Evolutionary conservation across 176 grass and related monocot species (phyloP), one percentile per base, ranked within the genome.

Genomic region (Puccinellia tenuiflora): DNA sequence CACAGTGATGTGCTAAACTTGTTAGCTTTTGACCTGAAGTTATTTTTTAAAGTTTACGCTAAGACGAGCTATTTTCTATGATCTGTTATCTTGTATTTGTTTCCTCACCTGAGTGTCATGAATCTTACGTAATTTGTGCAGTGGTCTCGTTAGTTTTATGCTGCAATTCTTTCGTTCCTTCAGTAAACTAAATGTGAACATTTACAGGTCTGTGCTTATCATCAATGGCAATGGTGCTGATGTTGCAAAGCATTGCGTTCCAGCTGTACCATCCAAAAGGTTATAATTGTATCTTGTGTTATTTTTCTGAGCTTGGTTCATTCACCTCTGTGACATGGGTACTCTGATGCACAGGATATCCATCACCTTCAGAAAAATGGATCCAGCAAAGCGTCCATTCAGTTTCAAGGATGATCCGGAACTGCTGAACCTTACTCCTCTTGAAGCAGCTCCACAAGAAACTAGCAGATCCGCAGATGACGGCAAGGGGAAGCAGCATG

Each of bases 181-280:
- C 4, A 17, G 45, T 77, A 28, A 72, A 60, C 77, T 88, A 74
- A 72, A 82, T 73, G 34, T 77, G 67, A 75, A 66, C 15, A 42
- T 84, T 55, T 75, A 52, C 66, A 97, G 94, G 70, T 97, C 94
- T 48, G 94, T 97, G 69, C 88, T 97, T 25, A 83, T 97, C 25
- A 53, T 97, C 54, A 97, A 94, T 75, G 94, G 94, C 55, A 94
- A 97, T 88, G 94, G 87, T 16, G 91, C 94, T 81, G 94, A 97
- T 75, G 84, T 97, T 31, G 94, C 94, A 42, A 97, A 88, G 55
- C 94, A 97, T 84, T 97, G 94, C 62, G 89, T 97, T 64, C 94
- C 94, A 53, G 91, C 94, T 43, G 94, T 94, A 21, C 89, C 91
- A 9, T 38, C 54, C 24, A 94, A 94, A 93, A 93, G 91, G 94